A percentile compares a stretch with the other conserved stretches of the same genome.
These are phyloP conservation scores for Russula ochroleuca DNA, from an alignment of 768 basidiomycete genomes.

Conservation along the genomic window DNA sequence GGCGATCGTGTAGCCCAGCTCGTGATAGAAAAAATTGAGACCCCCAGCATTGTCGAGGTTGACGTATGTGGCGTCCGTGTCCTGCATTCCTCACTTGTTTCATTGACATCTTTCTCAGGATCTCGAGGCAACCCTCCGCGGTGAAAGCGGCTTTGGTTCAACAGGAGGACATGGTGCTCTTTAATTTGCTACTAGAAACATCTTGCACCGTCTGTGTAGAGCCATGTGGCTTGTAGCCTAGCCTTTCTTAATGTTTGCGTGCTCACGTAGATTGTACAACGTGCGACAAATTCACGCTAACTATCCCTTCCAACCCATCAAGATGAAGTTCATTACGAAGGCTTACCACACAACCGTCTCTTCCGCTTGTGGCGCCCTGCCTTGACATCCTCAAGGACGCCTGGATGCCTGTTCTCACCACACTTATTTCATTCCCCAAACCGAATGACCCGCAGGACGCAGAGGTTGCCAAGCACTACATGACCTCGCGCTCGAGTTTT, in stretches of 20 bases:
- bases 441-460: constrained; percentile 97
- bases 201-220: background rate
- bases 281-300: background rate
- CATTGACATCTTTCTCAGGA: constrained; percentile 44
- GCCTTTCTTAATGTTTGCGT: constrained; percentile 1
- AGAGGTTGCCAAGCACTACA: constrained; percentile 96
- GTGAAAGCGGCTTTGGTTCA: constrained; percentile 87
- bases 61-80: constrained; percentile 46
- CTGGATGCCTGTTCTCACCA: constrained; percentile 95
- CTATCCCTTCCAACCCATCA: constrained; percentile 89
- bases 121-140: constrained; percentile 81
- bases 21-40: constrained; percentile 86
- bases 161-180: constrained; percentile 71
- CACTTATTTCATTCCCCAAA: constrained; percentile 91
- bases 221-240: constrained; percentile 36
- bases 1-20: constrained; percentile 97
- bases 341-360: constrained; percentile 96
- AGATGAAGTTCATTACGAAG: constrained; percentile 98
- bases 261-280: constrained; percentile 1
- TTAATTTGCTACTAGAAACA: background rate
- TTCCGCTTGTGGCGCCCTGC: constrained; percentile 87
- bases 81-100: background rate
- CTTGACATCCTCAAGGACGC: constrained; percentile 85
- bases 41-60: constrained; percentile 82
- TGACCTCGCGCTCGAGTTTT: constrained; percentile 81